Conservation (phyloP, 2,329 filamentous ascomycete genomes). For the Aspergillus intermedius region DNA sequence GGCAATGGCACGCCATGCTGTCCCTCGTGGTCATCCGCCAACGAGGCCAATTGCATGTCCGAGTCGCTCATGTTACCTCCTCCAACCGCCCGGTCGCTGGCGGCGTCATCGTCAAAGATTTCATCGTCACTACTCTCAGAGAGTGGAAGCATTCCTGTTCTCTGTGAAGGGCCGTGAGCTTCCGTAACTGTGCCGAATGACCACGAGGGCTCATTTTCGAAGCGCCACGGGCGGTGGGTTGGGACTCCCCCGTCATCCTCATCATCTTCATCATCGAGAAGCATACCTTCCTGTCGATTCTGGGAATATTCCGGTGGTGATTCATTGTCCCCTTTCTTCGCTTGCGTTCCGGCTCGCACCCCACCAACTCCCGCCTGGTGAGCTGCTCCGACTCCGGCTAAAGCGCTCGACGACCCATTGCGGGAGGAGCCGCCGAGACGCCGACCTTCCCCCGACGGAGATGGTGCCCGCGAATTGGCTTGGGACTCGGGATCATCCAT, state of each 20-base stretch:
- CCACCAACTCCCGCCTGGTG: conserved; percentile 59
- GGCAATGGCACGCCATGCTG: conserved; percentile 11
- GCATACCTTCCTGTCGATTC: conserved; percentile 27
- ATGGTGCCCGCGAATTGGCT: conserved; percentile 37
- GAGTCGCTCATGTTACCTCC: conserved; percentile 29
- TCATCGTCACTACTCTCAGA: conserved; percentile 23
- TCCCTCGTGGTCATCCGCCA: conserved; percentile 21
- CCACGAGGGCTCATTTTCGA: conserved; percentile 27
- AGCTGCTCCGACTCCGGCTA: conserved; percentile 69
- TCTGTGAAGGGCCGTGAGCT: conserved; percentile 25
- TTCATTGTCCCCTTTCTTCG: conserved; percentile 27
- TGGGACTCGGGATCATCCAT: conserved; percentile 44
- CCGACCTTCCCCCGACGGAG: conserved; percentile 71
- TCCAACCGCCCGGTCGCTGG: conserved; percentile 35
- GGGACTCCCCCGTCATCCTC: conserved; percentile 16
- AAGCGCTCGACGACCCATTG: conserved; percentile 88
- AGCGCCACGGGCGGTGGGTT: conserved; percentile 19
- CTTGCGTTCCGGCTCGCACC: conserved; percentile 40
- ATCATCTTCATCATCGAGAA: conserved; percentile 24
- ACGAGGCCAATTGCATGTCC: conserved; percentile 25
- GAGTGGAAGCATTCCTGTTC: conserved; percentile 20
- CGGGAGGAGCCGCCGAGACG: conserved; percentile 82
- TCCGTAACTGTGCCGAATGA: conserved; percentile 29
- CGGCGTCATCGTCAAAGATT: conserved; percentile 29
- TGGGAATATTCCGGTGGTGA: conserved; percentile 27